Conservation (phyloP, 2,329 filamentous ascomycete species). For the Sclerotinia borealis region DNA sequence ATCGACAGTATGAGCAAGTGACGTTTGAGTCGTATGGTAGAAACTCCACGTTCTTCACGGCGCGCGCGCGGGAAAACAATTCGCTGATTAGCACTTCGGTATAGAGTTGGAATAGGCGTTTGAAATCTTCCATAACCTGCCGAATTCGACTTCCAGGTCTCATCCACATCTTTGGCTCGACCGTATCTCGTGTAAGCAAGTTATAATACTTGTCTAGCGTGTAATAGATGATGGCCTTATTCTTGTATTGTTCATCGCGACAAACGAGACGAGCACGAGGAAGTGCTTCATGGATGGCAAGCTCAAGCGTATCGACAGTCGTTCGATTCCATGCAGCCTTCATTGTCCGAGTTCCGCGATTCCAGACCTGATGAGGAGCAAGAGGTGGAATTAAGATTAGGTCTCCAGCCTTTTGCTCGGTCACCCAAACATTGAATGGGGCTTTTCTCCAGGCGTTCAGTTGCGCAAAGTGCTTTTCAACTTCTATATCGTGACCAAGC, state of each 20-base stretch:
- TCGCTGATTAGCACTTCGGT: slow-evolving; percentile 77
- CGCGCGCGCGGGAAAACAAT: slow-evolving; percentile 62
- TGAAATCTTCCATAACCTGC: slow-evolving; percentile 78
- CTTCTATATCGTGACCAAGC: slow-evolving; percentile 91
- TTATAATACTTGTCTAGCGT: slow-evolving; percentile 72
- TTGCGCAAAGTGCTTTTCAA: slow-evolving; percentile 95
- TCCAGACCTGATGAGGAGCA: slow-evolving; percentile 97
- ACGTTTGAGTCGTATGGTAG: slow-evolving; percentile 84
- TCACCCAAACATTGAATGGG: slow-evolving; percentile 85
- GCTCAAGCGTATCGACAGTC: slow-evolving; percentile 81
- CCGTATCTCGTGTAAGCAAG: slow-evolving; percentile 48
- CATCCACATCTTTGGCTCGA: slow-evolving; percentile 38
- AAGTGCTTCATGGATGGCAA: slow-evolving; percentile 80
- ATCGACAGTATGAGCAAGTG: slow-evolving; percentile 90
- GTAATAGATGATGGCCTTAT: slow-evolving; percentile 91
- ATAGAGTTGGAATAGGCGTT: slow-evolving; percentile 70
- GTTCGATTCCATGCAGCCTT: slow-evolving; percentile 98
- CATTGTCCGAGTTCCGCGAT: slow-evolving; percentile 89
- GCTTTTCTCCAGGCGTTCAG: slow-evolving; percentile 93
- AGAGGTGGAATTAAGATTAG: slow-evolving; percentile 90
- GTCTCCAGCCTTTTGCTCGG: slow-evolving; percentile 85
- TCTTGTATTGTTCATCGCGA: slow-evolving; percentile 97
- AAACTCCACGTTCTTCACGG: slow-evolving; percentile 65
- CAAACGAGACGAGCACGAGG: slow-evolving; percentile 87
- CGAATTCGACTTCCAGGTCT: slow-evolving; percentile 42